A percentile compares a stretch with the other conserved stretches of the same genome.
Conservation (phyloP, 768 basidiomycete genomes). For the Russula olivacea region DNA sequence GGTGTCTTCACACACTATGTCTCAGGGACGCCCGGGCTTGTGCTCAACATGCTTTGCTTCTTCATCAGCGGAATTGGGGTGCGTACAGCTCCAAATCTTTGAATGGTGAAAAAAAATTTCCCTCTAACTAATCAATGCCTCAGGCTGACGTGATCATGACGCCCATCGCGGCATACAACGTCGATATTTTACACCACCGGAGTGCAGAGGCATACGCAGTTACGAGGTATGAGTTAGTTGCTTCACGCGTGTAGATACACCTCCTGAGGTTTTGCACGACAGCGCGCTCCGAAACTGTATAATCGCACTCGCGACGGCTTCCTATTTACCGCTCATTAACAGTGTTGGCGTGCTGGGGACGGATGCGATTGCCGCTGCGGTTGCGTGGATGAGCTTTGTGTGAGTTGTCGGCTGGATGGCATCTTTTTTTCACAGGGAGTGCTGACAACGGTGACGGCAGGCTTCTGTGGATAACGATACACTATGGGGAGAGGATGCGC, state of each 20-base stretch:
- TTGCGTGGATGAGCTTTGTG: slow-evolving; percentile 49
- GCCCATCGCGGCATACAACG: slow-evolving; percentile 49
- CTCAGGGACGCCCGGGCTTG: slow-evolving; percentile 44
- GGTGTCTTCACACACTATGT: slow-evolving; percentile 51
- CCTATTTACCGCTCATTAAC: slow-evolving; percentile 50
- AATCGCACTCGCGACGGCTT: slow-evolving; percentile 39
- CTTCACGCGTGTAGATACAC: slow-evolving; percentile 8
- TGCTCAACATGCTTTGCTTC: slow-evolving; percentile 47
- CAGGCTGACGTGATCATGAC: slow-evolving; percentile 54
- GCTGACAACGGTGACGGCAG: slow-evolving; percentile 32
- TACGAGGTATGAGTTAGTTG: slow-evolving; percentile 37
- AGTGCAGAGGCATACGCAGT: slow-evolving; percentile 64
- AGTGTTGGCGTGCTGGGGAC: slow-evolving; percentile 46
- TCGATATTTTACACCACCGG: slow-evolving; percentile 53
- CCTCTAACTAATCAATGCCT: neutral
- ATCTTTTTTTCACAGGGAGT: neutral
- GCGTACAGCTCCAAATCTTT: slow-evolving; percentile 19
- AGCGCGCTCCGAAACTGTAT: slow-evolving; percentile 47
- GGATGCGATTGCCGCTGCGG: slow-evolving; percentile 40
- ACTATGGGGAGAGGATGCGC: slow-evolving; percentile 52
- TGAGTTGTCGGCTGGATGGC: slow-evolving; percentile 32
- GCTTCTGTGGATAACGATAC: slow-evolving; percentile 46
- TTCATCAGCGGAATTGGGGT: slow-evolving; percentile 65
- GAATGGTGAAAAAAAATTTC: neutral
- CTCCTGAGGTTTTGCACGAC: neutral